Base-by-base conservation (phyloP, 2,329 filamentous ascomycete genomes). In the Aspergillus transmontanensis region DNA sequence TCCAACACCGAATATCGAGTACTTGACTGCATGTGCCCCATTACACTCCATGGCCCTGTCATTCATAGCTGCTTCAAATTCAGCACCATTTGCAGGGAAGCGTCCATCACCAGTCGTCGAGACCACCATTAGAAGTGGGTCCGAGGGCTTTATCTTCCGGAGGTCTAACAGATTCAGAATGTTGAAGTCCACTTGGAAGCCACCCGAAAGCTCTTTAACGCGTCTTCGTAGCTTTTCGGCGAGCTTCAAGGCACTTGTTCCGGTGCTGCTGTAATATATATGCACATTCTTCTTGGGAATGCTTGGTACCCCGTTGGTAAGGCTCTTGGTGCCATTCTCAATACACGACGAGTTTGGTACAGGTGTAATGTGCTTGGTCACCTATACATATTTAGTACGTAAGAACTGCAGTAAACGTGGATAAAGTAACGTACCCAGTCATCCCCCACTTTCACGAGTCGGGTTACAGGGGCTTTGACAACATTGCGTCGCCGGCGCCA, bases 191-290 rank as follows among this genome's bases (percentile, higher is more conserved):
- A 54, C 58, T 2, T 23, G 46, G n/a, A 54, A 54, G n/a, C 12
- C 30, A 14, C 41, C 51, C 0, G 58, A 19, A 21, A 39, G 28
- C 10, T 54, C 39, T 19, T 34, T 45, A 26, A 59, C 34, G 1
- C 48, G 26, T 26, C 21, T 34, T 11, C 34, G 32, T 12, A 59
- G 36, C 6, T 54, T 54, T 12, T 59, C 58, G 2, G 58, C 48
- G 10, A 59, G 48, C 7, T 23, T 53, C 1, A 50, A 26, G 2
- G 58, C 58, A 14, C 34, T 59, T 6, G 48, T 59, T 3, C 58
- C 58, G 4, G 50, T 53, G 48, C 58, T 59, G 36, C 58, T 43
- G 48, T 59, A 59, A 12, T 21, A 59, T 14, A 59, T 54, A 7
- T 21, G 48, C 19, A 59, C 58, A 23, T 39, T 54, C 6, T 23